Conservation (phyloP, 495 filamentous ascomycete genomes). For the Trichoderma reesei region DNA sequence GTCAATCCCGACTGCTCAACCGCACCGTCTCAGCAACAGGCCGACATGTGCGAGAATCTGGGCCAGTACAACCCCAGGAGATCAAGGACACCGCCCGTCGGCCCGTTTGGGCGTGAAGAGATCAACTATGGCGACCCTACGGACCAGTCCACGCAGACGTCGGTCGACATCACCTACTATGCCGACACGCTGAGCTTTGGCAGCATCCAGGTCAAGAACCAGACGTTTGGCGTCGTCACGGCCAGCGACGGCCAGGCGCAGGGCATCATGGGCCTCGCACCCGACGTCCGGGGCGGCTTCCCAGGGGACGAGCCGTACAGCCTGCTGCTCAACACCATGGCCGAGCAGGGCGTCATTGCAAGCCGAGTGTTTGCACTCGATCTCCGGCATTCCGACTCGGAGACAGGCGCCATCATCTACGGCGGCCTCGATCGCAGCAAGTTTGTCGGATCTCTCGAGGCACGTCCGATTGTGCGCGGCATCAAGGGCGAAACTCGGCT, state of each 20-base stretch:
- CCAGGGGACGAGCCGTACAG: conserved; percentile 36
- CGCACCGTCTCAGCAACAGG: conserved; percentile 13
- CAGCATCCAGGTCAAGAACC: conserved; percentile 22
- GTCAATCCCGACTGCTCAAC: conserved; percentile 23
- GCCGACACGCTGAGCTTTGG: conserved; percentile 8
- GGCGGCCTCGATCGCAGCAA: conserved; percentile 68
- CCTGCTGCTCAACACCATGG: conserved; percentile 55
- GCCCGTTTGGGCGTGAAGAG: conserved; percentile 3
- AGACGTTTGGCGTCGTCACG: conserved; percentile 35
- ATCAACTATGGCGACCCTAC: conserved; percentile 10
- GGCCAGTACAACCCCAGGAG: conserved; percentile 21
- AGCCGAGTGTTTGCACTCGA: conserved; percentile 65
- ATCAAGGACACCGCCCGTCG: conserved; percentile 7
- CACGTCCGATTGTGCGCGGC: conserved; percentile 26
- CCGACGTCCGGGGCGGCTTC: conserved; percentile 33
- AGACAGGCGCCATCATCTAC: conserved; percentile 60
- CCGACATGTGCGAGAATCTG: conserved; percentile 18
- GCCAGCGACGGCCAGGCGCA: conserved; percentile 29
- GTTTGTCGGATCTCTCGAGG: conserved; percentile 48
- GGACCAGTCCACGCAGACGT: conserved; percentile 7
- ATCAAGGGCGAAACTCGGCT: conserved; percentile 1
- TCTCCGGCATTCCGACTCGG: conserved; percentile 27
- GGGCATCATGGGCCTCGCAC: conserved; percentile 70
- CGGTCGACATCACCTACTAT: conserved; percentile 6
- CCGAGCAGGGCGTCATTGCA: conserved; percentile 49